These are phyloP conservation scores for Cercospora beticola DNA, from an alignment of 2,329 filamentous ascomycete genomes.

Conservation along the genomic window DNA sequence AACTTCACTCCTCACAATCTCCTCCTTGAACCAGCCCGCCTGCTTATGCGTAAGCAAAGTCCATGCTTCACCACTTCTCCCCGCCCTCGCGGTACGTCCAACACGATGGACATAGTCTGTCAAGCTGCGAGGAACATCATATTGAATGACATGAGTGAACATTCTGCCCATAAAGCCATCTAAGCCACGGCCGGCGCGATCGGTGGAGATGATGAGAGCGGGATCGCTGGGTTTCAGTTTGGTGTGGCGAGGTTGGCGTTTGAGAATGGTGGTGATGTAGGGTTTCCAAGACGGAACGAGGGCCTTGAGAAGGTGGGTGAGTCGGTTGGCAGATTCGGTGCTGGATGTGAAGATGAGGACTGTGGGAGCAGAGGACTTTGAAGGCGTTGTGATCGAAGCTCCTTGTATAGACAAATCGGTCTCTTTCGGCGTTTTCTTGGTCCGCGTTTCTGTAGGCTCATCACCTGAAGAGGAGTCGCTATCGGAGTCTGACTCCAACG, in stretches of 20 bases:
- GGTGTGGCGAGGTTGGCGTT: constrained; percentile 54
- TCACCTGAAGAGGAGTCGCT: neutral
- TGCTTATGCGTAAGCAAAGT: constrained; percentile 80
- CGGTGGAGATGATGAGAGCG: constrained; percentile 77
- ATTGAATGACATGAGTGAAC: constrained; percentile 86
- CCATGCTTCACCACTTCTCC: constrained; percentile 74
- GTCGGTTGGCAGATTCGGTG: constrained; percentile 81
- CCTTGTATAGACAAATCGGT: neutral
- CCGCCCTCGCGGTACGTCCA: constrained; percentile 83
- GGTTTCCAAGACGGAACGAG: constrained; percentile 35
- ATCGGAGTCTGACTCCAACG: constrained; percentile 19
- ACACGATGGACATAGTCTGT: constrained; percentile 89
- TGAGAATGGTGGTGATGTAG: constrained; percentile 35
- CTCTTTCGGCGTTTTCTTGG: neutral
- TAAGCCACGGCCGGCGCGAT: constrained; percentile 88
- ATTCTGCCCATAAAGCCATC: constrained; percentile 56
- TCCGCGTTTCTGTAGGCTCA: constrained; percentile 7
- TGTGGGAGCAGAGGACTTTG: constrained; percentile 32
- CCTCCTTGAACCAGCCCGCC: constrained; percentile 88
- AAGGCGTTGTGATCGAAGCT: neutral
- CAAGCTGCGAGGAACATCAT: constrained; percentile 80
- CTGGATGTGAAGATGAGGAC: constrained; percentile 87
- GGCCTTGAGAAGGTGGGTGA: constrained; percentile 69
- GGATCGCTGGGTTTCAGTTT: constrained; percentile 63
- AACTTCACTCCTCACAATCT: constrained; percentile 63